Evolutionary conservation across 2,329 filamentous ascomycete genomes (phyloP).

Genomic region (Calonectria hongkongensis): DNA sequence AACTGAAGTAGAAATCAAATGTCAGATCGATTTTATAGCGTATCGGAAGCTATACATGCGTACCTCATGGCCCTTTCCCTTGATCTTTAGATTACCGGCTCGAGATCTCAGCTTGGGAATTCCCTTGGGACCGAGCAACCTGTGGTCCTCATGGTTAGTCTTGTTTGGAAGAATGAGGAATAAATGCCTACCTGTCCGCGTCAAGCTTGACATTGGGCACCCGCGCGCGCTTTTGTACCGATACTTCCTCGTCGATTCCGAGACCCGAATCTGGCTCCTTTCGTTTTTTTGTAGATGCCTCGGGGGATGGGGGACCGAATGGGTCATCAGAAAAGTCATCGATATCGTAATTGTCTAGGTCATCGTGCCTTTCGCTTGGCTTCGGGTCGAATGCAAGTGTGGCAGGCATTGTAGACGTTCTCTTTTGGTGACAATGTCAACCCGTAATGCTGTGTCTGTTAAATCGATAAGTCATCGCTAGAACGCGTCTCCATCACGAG

Average conservation of each 20-base stretch:
- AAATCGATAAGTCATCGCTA: neutral
- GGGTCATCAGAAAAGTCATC: slow-evolving; percentile 70
- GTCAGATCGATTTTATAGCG: too few species aligned
- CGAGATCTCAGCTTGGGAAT: slow-evolving; percentile 87
- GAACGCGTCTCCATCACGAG: slow-evolving; percentile 42
- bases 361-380: slow-evolving; percentile 66
- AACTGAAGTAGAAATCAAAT: slow-evolving; percentile 73
- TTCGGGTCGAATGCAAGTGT: slow-evolving; percentile 45
- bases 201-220: slow-evolving; percentile 89
- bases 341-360: slow-evolving; percentile 85
- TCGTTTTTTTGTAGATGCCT: slow-evolving; percentile 66
- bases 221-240: slow-evolving; percentile 84
- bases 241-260: slow-evolving; percentile 91
- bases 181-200: slow-evolving; percentile 76
- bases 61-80: slow-evolving; percentile 96
- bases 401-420: slow-evolving; percentile 50
- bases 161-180: neutral
- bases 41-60: slow-evolving; percentile 24
- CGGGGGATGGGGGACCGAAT: slow-evolving; percentile 68
- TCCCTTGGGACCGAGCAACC: slow-evolving; percentile 87
- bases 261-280: slow-evolving; percentile 73
- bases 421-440: neutral
- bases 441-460: neutral
- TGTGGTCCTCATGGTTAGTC: slow-evolving; percentile 56
- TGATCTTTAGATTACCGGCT: slow-evolving; percentile 84